Conservation (phyloP, 2,329 filamentous ascomycete genomes). For the Pestalotiopsis fici region DNA sequence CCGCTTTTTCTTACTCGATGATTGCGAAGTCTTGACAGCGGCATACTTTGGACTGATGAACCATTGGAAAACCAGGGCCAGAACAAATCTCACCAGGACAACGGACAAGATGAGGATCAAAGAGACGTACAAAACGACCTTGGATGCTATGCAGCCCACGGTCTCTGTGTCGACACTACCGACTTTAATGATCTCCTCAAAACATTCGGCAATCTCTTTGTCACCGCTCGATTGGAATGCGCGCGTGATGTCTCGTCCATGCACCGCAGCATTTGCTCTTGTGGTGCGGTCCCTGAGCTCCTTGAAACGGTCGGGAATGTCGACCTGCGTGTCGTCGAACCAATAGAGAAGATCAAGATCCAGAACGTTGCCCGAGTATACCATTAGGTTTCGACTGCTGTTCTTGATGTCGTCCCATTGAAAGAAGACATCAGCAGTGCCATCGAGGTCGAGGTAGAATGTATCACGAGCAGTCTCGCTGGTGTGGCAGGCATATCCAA, state of each 20-base stretch:
- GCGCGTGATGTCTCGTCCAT: constrained; percentile 86
- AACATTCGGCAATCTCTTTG: constrained; percentile 81
- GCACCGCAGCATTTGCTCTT: constrained; percentile 61
- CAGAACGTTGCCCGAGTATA: constrained; percentile 92
- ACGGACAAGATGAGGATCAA: constrained; percentile 90
- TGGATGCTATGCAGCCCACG: constrained; percentile 94
- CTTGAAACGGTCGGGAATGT: constrained; percentile 75
- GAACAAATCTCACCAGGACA: constrained; percentile 80
- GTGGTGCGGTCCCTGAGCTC: constrained; percentile 71
- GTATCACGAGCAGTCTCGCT: constrained; percentile 64
- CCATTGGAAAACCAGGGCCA: constrained; percentile 94
- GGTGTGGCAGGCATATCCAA: constrained; percentile 89
- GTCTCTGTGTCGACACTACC: constrained; percentile 95
- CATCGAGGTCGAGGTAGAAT: constrained; percentile 71
- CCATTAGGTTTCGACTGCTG: constrained; percentile 82
- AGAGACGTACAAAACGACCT: constrained; percentile 94
- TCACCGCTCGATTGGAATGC: constrained; percentile 78
- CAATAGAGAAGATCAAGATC: constrained; percentile 86
- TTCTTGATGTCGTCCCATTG: constrained; percentile 96
- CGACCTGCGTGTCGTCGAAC: constrained; percentile 84
- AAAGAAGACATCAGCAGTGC: constrained; percentile 87
- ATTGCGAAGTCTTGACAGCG: constrained; percentile 81
- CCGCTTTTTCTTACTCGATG: constrained; percentile 78
- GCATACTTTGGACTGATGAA: constrained; percentile 87
- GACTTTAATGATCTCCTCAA: constrained; percentile 93